A percentile compares a stretch with the other conserved stretches of the same genome.
Evolutionary conservation across 78 protist species (phyloP).

Genomic region (Pelomyxa schiedti): DNA sequence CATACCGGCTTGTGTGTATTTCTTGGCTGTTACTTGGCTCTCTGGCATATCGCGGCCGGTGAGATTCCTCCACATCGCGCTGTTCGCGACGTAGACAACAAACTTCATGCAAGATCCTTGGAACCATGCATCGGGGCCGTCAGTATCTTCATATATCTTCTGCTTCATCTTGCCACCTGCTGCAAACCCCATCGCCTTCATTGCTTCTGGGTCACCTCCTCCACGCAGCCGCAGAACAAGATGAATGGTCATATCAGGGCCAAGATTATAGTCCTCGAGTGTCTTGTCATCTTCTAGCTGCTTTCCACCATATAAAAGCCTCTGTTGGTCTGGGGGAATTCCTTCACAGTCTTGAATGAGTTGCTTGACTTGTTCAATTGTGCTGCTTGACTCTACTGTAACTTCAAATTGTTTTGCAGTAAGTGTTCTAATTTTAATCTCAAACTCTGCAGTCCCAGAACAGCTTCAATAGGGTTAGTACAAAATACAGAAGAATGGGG

Average conservation of each 20-base stretch:
- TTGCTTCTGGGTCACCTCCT: background rate
- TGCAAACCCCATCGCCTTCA: background rate
- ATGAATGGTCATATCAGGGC: background rate
- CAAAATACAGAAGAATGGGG: no score
- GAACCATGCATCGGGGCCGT: background rate
- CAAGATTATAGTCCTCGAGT: background rate
- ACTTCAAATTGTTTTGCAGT: slow-evolving; percentile 50
- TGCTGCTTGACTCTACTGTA: background rate
- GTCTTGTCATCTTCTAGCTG: background rate
- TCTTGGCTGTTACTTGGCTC: background rate
- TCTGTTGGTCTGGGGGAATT: background rate
- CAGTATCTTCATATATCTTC: background rate
- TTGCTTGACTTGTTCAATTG: background rate
- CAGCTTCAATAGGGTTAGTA: no score
- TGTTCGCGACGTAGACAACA: background rate
- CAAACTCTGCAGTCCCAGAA: background rate
- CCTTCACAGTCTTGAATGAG: background rate
- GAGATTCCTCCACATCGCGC: background rate
- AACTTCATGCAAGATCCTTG: background rate
- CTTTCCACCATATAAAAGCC: background rate
- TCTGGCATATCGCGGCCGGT: background rate
- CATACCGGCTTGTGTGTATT: background rate
- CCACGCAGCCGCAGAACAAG: background rate
- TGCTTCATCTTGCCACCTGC: background rate
- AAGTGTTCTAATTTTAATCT: slow-evolving; percentile 59